phyloP scores from a whole-genome alignment of 257 asterid species.

The Solanum virginianum region DNA sequence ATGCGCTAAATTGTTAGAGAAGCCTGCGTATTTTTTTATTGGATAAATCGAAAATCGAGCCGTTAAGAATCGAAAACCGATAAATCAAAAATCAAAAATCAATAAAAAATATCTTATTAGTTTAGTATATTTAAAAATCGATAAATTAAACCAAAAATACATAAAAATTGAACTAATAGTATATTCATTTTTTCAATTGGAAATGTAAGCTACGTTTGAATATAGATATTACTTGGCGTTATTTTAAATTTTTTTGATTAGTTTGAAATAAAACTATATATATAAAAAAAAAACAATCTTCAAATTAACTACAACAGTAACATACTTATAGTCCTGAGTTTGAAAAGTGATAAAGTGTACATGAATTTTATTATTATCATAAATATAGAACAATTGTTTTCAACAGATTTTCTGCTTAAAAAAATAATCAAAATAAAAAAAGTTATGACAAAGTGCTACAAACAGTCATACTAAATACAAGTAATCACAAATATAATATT shows the following conservation, averaged over 20 bases:
- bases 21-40: no score
- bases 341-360: background rate
- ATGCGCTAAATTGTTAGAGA: no score
- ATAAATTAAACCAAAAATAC: no score
- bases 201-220: background rate
- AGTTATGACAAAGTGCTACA: background rate
- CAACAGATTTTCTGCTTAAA: background rate
- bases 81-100: no score
- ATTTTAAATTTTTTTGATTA: background rate
- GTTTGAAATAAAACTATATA: background rate
- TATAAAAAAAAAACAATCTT: background rate
- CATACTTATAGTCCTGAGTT: background rate
- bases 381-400: background rate
- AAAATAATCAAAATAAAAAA: background rate
- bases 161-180: no score
- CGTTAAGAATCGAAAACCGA: no score
- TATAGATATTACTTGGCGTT: background rate
- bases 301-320: background rate
- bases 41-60: no score
- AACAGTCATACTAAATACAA: background rate
- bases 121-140: no score
- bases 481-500: background rate
- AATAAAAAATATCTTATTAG: no score
- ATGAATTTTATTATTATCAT: background rate
- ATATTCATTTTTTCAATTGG: background rate